Evolutionary conservation across 2,329 filamentous ascomycete species (phyloP), one percentile per base, ranked within the genome.

Genomic region (Diaporthe sp.): DNA sequence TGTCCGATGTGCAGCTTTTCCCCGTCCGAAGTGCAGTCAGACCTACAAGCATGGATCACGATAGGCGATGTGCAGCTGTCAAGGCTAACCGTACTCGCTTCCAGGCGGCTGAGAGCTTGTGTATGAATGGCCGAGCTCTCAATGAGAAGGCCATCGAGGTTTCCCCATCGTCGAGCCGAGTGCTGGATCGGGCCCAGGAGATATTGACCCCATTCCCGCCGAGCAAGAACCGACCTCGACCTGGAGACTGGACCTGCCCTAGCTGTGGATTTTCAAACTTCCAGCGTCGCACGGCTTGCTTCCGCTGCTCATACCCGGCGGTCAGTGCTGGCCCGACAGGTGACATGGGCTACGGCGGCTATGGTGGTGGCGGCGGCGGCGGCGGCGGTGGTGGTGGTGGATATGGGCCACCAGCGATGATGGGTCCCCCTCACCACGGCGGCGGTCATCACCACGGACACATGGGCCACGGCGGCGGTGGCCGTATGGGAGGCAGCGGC

Each of bases 141-240:
- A 99, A 98, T 81, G 97, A 99, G 84, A 98, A 98, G 88, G 97
- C 97, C 77, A 98, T 99, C 81, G 97, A 99, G 85, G 97, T 99
- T 74, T 98, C 97, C 6, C 97, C 97, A 13, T 98, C 96, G 12
- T 98, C 95, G n/a, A 97, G 94, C 86, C 93, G 97, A 74, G 97
- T 99, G 70, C 91, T 99, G 74, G 97, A 99, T 84, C 94, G 96
- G 78, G 97, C 97, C 72, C 94, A 96, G 74, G 97, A 98, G 79
- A 98, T 99, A 77, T 90, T 99, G 71, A 98, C 96, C 0, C 96
- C 97, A 0, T 99, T 99, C 88, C 97, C 97, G 69, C 97, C 97
- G 1, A 98, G 96, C 86, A 99, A 99, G 90, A 99, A 99, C 85
- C 93, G 97, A 56, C 97, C 97, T 76, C 94, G 97, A 73, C 97